phyloP scores from a whole-genome alignment of 495 filamentous ascomycete genomes.

The Penicillium diatomitis region DNA sequence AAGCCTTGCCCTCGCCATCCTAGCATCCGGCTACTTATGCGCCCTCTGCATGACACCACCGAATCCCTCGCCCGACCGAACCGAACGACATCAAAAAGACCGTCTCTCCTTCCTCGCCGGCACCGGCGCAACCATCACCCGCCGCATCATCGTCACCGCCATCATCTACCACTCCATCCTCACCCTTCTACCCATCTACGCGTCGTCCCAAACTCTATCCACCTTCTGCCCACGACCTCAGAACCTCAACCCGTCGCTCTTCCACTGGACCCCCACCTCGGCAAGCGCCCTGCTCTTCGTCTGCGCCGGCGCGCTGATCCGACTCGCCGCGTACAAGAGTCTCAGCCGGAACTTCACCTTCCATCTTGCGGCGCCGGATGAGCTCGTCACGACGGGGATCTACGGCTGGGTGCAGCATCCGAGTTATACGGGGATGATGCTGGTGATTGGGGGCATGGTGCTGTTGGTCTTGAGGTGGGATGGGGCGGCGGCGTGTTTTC shows the following conservation, averaged over 20 bases:
- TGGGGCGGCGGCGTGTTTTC: constrained; percentile 19
- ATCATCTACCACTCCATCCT: constrained; percentile 24
- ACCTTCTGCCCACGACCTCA: constrained; percentile 7
- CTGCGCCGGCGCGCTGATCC: constrained; percentile 21
- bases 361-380: constrained; percentile 31
- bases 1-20: constrained; percentile 9
- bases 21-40: constrained; percentile 11
- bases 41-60: constrained; percentile 13
- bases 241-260: constrained; percentile 16
- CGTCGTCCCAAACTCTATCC: neutral
- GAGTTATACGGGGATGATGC: constrained; percentile 32
- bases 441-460: constrained; percentile 9
- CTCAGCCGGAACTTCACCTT: constrained; percentile 43
- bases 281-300: constrained; percentile 18
- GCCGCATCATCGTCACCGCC: constrained; percentile 1
- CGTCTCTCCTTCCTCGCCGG: constrained; percentile 8
- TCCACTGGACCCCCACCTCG: constrained; percentile 22
- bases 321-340: constrained; percentile 23
- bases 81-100: constrained; percentile 8
- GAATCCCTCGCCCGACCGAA: constrained; percentile 7
- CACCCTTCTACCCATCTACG: constrained; percentile 8
- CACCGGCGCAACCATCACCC: constrained; percentile 1
- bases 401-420: constrained; percentile 41
- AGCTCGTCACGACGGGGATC: constrained; percentile 32
- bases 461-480: constrained; percentile 27